Evolutionary conservation across 2,329 filamentous ascomycete species (phyloP).

Genomic region (Colletotrichum eremochloae): DNA sequence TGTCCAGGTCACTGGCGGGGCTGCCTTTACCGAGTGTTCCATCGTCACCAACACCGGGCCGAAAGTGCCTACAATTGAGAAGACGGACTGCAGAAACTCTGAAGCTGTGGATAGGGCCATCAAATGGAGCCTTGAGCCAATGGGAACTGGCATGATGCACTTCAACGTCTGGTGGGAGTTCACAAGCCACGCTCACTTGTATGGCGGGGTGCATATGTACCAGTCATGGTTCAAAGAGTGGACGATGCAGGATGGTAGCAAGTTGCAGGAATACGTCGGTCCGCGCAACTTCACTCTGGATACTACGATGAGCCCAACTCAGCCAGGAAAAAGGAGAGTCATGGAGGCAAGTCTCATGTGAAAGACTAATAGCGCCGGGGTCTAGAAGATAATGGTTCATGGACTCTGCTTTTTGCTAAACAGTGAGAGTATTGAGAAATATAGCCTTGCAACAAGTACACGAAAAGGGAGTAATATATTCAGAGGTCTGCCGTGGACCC

Average conservation of each 20-base stretch:
- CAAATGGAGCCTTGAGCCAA: slow-evolving; percentile 33
- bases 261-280: slow-evolving; percentile 22
- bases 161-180: slow-evolving; percentile 39
- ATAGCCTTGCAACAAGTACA: not conserved
- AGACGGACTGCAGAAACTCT: slow-evolving; percentile 18
- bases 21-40: slow-evolving; percentile 37
- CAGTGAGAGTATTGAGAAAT: too few relatives aligned
- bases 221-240: slow-evolving; percentile 12
- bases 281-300: slow-evolving; percentile 14
- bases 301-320: not conserved
- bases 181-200: slow-evolving; percentile 27
- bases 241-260: slow-evolving; percentile 23
- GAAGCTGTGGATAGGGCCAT: slow-evolving; percentile 6
- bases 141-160: slow-evolving; percentile 36
- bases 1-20: slow-evolving; percentile 24
- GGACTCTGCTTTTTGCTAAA: not conserved
- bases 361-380: not conserved
- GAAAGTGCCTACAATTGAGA: slow-evolving; percentile 30
- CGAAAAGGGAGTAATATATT: not conserved
- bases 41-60: slow-evolving; percentile 24
- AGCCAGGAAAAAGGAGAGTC: not conserved
- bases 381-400: not conserved
- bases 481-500: slow-evolving; percentile 40
- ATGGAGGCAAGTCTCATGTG: not conserved
- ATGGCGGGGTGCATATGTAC: slow-evolving; percentile 20